Evolutionary conservation across 1,139 yeast species (phyloP).

Genomic region (Kodamaea anthophila): DNA sequence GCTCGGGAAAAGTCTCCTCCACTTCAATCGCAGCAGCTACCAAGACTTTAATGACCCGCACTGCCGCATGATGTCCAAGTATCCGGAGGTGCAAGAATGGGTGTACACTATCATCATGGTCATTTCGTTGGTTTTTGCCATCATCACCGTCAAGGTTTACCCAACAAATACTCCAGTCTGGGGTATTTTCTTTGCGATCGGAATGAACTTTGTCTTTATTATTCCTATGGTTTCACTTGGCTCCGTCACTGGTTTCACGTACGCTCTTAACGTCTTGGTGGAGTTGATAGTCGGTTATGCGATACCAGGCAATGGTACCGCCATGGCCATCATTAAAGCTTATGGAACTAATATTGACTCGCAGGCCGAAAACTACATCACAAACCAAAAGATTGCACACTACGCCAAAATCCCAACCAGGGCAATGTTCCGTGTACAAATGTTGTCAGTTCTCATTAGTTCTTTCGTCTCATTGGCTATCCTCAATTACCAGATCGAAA

Average conservation of each 20-base stretch:
- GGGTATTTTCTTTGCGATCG: slow-evolving; percentile 17
- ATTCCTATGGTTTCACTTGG: slow-evolving; percentile 13
- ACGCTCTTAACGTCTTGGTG: slow-evolving; percentile 16
- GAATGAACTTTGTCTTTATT: slow-evolving; percentile 15
- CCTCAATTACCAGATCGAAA: slow-evolving; percentile 24
- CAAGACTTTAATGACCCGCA: slow-evolving; percentile 13
- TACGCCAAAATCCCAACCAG: slow-evolving; percentile 29
- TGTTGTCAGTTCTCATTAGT: slow-evolving; percentile 22
- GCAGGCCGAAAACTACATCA: slow-evolving; percentile 30
- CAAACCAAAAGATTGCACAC: slow-evolving; percentile 31
- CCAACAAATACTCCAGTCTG: slow-evolving; percentile 18
- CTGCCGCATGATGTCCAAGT: slow-evolving; percentile 10
- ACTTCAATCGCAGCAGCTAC: slow-evolving; percentile 8
- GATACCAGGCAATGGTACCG: slow-evolving; percentile 16
- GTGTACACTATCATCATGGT: slow-evolving; percentile 10
- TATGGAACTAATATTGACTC: slow-evolving; percentile 21
- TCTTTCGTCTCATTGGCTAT: slow-evolving; percentile 20
- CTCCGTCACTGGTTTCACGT: slow-evolving; percentile 15
- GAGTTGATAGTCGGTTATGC: slow-evolving; percentile 16
- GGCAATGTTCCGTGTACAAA: slow-evolving; percentile 27
- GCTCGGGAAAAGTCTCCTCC: slow-evolving; percentile 3
- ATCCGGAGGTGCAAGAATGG: slow-evolving; percentile 15
- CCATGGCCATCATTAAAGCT: slow-evolving; percentile 15
- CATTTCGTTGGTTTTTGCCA: slow-evolving; percentile 11
- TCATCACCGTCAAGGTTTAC: slow-evolving; percentile 13